Conservation (phyloP, 2,329 filamentous ascomycete genomes). For the Huntiella savannae region DNA sequence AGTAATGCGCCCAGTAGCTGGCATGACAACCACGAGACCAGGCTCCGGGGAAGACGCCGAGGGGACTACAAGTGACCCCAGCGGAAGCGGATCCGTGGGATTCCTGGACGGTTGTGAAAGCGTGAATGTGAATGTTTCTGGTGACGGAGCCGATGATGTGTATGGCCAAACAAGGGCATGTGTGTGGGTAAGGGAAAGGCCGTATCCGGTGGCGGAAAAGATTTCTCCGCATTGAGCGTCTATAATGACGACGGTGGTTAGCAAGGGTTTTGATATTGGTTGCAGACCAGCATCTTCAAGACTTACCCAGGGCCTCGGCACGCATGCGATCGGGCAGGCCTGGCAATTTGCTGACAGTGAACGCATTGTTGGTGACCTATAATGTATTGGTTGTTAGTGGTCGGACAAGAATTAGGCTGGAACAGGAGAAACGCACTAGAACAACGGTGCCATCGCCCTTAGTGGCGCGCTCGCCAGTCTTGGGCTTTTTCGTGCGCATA, state of each 20-base stretch:
- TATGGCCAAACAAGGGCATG: conserved; percentile 89
- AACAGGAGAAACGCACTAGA: conserved; percentile 30
- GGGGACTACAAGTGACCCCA: conserved; percentile 66
- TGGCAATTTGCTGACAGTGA: conserved; percentile 68
- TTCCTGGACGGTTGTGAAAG: conserved; percentile 55
- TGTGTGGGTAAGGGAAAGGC: conserved; percentile 59
- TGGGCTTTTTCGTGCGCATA: conserved; percentile 42
- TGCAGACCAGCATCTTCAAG: conserved; percentile 8
- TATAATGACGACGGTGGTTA: conserved; percentile 17
- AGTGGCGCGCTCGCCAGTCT: conserved; percentile 39
- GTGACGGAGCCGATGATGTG: conserved; percentile 43
- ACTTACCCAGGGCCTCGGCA: conserved; percentile 43
- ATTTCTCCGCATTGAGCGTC: conserved; percentile 47
- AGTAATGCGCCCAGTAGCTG: conserved; percentile 63
- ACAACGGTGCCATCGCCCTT: conserved; percentile 51
- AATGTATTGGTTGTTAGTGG: background rate
- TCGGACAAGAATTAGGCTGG: background rate
- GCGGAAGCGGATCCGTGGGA: conserved; percentile 51
- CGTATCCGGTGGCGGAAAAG: conserved; percentile 49
- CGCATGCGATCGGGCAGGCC: conserved; percentile 63
- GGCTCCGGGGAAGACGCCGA: conserved; percentile 62
- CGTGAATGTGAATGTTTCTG: conserved; percentile 63
- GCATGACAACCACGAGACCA: conserved; percentile 72
- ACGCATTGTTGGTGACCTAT: conserved; percentile 68
- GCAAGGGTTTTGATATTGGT: background rate